A percentile compares a stretch with the other conserved stretches of the same genome.
phyloP scores from a whole-genome alignment of 2,329 filamentous ascomycete genomes.

The Colletotrichum paranaense region DNA sequence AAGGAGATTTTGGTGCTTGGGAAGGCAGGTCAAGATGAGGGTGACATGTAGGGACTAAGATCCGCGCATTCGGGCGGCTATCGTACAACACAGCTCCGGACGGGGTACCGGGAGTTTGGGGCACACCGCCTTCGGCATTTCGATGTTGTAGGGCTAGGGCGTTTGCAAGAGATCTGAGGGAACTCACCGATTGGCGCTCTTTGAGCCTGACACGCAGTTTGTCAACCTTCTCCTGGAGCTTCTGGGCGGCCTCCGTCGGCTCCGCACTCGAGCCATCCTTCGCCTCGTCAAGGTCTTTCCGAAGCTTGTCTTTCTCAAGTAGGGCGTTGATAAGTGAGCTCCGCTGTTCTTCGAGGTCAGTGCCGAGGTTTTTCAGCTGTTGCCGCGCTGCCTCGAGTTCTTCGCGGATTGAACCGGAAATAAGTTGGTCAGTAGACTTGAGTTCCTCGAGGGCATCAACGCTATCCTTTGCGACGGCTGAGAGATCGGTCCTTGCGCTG shows the following conservation, averaged over 20 bases:
- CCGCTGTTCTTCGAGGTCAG: slow-evolving; percentile 68
- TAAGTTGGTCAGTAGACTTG: slow-evolving; percentile 68
- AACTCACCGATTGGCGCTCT: slow-evolving; percentile 69
- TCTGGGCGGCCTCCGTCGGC: slow-evolving; percentile 50
- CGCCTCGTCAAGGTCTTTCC: slow-evolving; percentile 63
- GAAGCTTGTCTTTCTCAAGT: slow-evolving; percentile 69
- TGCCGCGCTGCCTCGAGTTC: slow-evolving; percentile 68
- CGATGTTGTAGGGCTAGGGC: background rate
- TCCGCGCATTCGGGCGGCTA: slow-evolving; percentile 11
- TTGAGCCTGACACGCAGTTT: slow-evolving; percentile 66
- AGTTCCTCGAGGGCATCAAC: slow-evolving; percentile 66
- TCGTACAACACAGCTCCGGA: slow-evolving; percentile 21
- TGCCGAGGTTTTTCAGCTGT: slow-evolving; percentile 59
- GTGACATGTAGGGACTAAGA: background rate
- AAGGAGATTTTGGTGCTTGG: background rate
- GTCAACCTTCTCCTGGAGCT: slow-evolving; percentile 64
- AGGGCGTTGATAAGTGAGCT: slow-evolving; percentile 70
- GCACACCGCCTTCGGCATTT: background rate
- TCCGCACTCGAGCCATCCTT: slow-evolving; percentile 51
- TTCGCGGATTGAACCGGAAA: slow-evolving; percentile 67
- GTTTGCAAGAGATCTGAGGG: slow-evolving; percentile 15
- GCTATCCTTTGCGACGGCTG: slow-evolving; percentile 65
- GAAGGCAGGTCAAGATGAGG: background rate
- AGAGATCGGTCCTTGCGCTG: slow-evolving; percentile 63
- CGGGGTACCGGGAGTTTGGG: slow-evolving; percentile 5